Evolutionary conservation across 2,329 filamentous ascomycete genomes (phyloP), one percentile per base, ranked within the genome.

Genomic region (Cladophialophora yegresii): DNA sequence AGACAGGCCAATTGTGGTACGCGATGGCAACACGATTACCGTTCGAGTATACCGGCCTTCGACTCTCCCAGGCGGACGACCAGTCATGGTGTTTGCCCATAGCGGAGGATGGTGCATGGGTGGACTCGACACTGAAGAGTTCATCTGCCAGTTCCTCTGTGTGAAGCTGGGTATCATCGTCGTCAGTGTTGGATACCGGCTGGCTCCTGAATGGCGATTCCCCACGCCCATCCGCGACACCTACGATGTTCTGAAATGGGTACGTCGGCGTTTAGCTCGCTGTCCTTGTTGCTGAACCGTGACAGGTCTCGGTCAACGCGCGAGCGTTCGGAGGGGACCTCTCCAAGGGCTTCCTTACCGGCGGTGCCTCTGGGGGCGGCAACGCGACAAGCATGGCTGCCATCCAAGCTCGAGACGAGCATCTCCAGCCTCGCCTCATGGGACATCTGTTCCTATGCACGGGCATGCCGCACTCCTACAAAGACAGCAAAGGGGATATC

Each of bases 221-320:
- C 68, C 61, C 1, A 63, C 71, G 0, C 67, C 67, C 0, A 69
- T 72, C 43, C 70, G 71, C 40, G 72, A 74, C 30, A 70, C 68
- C 10, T 74, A 72, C 72, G 71, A 72, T 36, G 64, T 70, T 3
- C 70, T 75, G 0, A 75, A 73, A 71, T 75, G 73, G 73, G 73
- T 62, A 50, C 32, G 58, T 61, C 8, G 9, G 32, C n/a, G n/a
- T 23, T 36, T 26, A 28, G 12, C 40, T 2, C 22, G 30, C 28
- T 1, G 9, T 16, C 16, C 47, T 26, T 43, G 20, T 22, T 6
- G 45, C 43, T 40, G 23, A 49, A 23, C 20, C 8, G 33, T 28
- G 32, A 33, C 28, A 65, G 59, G 49, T 71, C 58, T 58, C 49
- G 1, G 58, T 67, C 45, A 70, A 68, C 36, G 43, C 62, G 0